Conservation (phyloP, 2,329 filamentous ascomycete species). For the Aspergillus melleus region DNA sequence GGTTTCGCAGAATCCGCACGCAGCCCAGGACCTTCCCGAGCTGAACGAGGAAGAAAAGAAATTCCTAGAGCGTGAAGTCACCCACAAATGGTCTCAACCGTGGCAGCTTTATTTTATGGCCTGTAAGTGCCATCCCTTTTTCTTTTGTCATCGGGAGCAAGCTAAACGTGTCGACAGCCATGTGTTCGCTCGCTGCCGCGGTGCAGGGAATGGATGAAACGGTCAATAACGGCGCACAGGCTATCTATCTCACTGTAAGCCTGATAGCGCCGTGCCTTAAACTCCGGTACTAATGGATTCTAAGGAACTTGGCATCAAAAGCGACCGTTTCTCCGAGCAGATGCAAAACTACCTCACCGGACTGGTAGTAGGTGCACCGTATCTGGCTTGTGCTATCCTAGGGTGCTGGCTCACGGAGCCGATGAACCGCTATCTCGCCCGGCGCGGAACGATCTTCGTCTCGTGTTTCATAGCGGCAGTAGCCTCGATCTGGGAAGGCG, state of each 20-base stretch:
- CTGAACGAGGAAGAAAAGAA: conserved; percentile 47
- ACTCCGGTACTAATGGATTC: not conserved
- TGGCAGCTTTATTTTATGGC: conserved; percentile 50
- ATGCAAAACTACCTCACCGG: conserved; percentile 40
- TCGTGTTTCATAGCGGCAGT: conserved; percentile 44
- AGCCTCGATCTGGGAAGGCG: conserved; percentile 45
- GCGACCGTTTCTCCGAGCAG: conserved; percentile 10
- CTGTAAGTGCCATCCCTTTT: conserved; percentile 24
- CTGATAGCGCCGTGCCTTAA: not conserved
- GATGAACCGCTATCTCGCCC: conserved; percentile 45
- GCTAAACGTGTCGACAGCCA: conserved; percentile 24
- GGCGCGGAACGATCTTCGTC: conserved; percentile 48
- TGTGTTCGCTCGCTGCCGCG: conserved; percentile 56
- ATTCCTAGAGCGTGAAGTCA: conserved; percentile 45
- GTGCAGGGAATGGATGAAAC: conserved; percentile 57
- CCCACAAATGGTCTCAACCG: conserved; percentile 53
- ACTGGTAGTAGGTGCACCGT: conserved; percentile 47
- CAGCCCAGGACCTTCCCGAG: conserved; percentile 50
- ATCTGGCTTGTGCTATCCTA: conserved; percentile 45
- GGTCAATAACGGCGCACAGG: conserved; percentile 49
- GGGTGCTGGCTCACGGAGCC: conserved; percentile 53
- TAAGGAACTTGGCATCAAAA: conserved; percentile 14
- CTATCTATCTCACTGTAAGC: conserved; percentile 33
- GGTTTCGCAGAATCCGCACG: conserved; percentile 52
- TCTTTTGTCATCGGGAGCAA: not conserved